These are phyloP conservation scores for Podospora appendiculata DNA, from an alignment of 495 filamentous ascomycete genomes.

Conservation along the genomic window DNA sequence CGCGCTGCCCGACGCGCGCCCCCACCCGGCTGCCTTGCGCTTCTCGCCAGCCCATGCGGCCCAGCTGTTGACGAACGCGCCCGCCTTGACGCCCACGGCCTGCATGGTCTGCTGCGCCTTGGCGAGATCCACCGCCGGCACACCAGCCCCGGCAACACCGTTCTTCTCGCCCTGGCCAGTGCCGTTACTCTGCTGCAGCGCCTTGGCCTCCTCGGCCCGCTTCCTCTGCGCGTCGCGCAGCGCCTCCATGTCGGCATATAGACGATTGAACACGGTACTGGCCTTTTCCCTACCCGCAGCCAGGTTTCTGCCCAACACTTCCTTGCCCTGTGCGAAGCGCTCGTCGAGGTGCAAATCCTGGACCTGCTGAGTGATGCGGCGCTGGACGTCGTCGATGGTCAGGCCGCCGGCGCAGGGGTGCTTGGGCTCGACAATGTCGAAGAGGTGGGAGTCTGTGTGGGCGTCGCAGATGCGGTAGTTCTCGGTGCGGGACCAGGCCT, in stretches of 20 bases:
- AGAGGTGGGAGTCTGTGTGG: slow-evolving; percentile 72
- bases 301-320: slow-evolving; percentile 70
- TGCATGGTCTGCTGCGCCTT: slow-evolving; percentile 61
- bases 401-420: slow-evolving; percentile 94
- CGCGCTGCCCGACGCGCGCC: slow-evolving; percentile 12
- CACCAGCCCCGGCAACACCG: slow-evolving; percentile 21
- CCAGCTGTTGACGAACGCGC: slow-evolving; percentile 90
- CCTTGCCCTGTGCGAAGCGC: slow-evolving; percentile 64
- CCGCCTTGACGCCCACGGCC: slow-evolving; percentile 64
- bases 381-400: slow-evolving; percentile 89
- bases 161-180: slow-evolving; percentile 13
- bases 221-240: slow-evolving; percentile 76
- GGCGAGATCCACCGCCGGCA: slow-evolving; percentile 46
- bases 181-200: slow-evolving; percentile 27
- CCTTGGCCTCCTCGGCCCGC: slow-evolving; percentile 50
- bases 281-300: slow-evolving; percentile 81
- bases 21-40: slow-evolving; percentile 55
- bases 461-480: slow-evolving; percentile 79
- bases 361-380: slow-evolving; percentile 80
- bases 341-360: slow-evolving; percentile 86
- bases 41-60: slow-evolving; percentile 92
- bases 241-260: slow-evolving; percentile 83
- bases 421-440: slow-evolving; percentile 85
- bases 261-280: slow-evolving; percentile 69
- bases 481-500: slow-evolving; percentile 76